These are phyloP conservation scores for Microcyclosporella mali DNA, from an alignment of 2,329 filamentous ascomycete genomes.

Conservation along the genomic window DNA sequence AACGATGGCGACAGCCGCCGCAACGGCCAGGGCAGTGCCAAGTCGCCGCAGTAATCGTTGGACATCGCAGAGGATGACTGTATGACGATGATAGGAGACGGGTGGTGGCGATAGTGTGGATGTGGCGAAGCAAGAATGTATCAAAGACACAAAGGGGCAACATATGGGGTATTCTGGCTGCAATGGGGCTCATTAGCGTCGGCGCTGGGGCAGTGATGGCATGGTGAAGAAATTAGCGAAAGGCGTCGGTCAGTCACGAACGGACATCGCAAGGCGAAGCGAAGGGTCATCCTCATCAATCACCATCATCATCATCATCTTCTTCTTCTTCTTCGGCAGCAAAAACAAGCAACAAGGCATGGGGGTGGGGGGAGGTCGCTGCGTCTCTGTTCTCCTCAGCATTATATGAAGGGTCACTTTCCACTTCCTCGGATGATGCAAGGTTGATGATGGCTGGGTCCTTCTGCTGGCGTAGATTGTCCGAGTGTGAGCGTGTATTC, in stretches of 20 bases:
- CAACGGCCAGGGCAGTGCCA: constrained; percentile 32
- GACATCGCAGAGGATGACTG: not conserved
- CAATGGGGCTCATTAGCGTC: constrained; percentile 20
- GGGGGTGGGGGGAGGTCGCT: too few relatives aligned
- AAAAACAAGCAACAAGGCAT: too few relatives aligned
- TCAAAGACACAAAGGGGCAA: constrained; percentile 18
- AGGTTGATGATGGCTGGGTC: too few relatives aligned
- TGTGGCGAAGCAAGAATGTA: constrained; percentile 15
- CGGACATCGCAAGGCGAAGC: constrained; percentile 6
- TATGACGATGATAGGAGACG: not conserved
- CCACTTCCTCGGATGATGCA: too few relatives aligned
- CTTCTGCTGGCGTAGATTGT: too few relatives aligned
- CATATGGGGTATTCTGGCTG: constrained; percentile 24
- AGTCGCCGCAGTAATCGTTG: constrained; percentile 28
- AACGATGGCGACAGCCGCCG: constrained; percentile 47
- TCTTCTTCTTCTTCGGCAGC: too few relatives aligned
- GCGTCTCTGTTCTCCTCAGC: too few relatives aligned
- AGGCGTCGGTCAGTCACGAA: constrained; percentile 15
- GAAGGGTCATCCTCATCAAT: constrained; percentile 17
- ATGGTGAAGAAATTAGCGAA: constrained; percentile 22
- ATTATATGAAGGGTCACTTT: too few relatives aligned
- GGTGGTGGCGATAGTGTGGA: not conserved
- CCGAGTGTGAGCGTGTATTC: too few relatives aligned
- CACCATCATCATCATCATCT: too few relatives aligned
- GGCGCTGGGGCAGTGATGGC: constrained; percentile 18